Evolutionary conservation across 495 filamentous ascomycete species (phyloP).

Genomic region (Hypoxylon subgilvum): DNA sequence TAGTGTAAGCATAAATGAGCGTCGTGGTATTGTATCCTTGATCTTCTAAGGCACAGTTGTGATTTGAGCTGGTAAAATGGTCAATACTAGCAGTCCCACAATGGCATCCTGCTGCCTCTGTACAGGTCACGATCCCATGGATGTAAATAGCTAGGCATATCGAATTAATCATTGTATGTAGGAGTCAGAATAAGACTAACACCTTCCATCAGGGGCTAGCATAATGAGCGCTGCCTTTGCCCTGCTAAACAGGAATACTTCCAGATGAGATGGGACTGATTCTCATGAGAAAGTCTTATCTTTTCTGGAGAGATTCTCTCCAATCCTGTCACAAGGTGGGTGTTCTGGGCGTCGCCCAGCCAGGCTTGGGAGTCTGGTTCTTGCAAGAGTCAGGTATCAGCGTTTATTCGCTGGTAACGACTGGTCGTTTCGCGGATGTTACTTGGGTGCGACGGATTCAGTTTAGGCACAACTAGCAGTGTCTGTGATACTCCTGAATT

Average conservation of each 20-base stretch:
- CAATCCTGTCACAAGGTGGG: background rate
- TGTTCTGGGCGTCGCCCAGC: conserved; percentile 6
- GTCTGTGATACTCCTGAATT: background rate
- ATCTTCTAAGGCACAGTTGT: background rate
- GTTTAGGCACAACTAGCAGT: conserved; percentile 25
- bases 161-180: background rate
- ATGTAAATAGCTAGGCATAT: background rate
- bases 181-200: conserved; percentile 9
- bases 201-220: conserved; percentile 34
- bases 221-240: conserved; percentile 20
- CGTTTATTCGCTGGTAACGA: conserved; percentile 31
- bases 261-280: background rate
- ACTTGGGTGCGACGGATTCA: conserved; percentile 12
- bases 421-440: conserved; percentile 19
- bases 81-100: background rate
- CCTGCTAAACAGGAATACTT: conserved; percentile 2
- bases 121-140: conserved; percentile 2
- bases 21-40: background rate
- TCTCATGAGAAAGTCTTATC: conserved; percentile 1
- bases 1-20: conserved; percentile 25
- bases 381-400: conserved; percentile 5
- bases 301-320: background rate
- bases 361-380: conserved; percentile 2
- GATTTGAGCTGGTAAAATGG: conserved; percentile 4
- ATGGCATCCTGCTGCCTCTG: conserved; percentile 5